Percentiles rank a stretch among this genome's conserved stretches.
These are phyloP conservation scores for Stephanodiscus minutulus DNA, from an alignment of 108 stramenopile genomes.

Conservation along the genomic window DNA sequence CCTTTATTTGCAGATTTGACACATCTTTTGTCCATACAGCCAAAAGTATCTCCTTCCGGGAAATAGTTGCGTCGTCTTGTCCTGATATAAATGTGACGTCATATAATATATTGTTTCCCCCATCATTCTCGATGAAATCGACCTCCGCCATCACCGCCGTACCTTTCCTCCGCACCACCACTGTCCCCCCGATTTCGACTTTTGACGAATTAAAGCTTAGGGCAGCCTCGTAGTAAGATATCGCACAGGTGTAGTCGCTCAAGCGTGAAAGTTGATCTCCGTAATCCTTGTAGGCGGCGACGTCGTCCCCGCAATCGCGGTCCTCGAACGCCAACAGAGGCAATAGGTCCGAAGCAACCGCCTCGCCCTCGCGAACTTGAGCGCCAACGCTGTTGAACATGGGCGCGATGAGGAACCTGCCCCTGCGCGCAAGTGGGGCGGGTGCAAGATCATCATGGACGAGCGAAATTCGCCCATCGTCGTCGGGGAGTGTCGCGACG, in stretches of 20 bases:
- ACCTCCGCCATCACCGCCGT: slow-evolving; percentile 62
- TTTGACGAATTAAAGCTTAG: slow-evolving; percentile 38
- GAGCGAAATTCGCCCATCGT: slow-evolving; percentile 17
- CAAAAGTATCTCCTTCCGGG: slow-evolving; percentile 38
- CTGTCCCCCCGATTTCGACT: slow-evolving; percentile 47
- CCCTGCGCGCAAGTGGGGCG: slow-evolving; percentile 12
- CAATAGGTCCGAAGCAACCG: slow-evolving; percentile 3
- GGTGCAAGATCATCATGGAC: slow-evolving; percentile 38
- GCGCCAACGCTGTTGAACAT: slow-evolving; percentile 17
- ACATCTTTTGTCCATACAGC: slow-evolving; percentile 37
- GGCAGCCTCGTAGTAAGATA: slow-evolving; percentile 66
- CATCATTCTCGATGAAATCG: slow-evolving; percentile 58
- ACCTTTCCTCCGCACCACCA: slow-evolving; percentile 49
- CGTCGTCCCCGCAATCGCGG: not conserved
- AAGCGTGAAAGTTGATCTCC: slow-evolving; percentile 61
- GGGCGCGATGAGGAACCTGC: slow-evolving; percentile 29
- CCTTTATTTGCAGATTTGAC: slow-evolving; percentile 52
- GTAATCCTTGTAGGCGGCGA: slow-evolving; percentile 45
- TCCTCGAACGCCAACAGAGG: slow-evolving; percentile 29
- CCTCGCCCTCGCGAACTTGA: slow-evolving; percentile 26
- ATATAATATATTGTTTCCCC: slow-evolving; percentile 12
- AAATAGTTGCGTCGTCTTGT: slow-evolving; percentile 27
- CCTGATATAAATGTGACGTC: slow-evolving; percentile 50
- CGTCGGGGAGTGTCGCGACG: slow-evolving; percentile 35
- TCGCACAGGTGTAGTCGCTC: slow-evolving; percentile 58